Percentiles rank a stretch among this genome's conserved stretches.
Evolutionary conservation across 148 eudicot species (phyloP).

Genomic region (Nyssa sinensis): DNA sequence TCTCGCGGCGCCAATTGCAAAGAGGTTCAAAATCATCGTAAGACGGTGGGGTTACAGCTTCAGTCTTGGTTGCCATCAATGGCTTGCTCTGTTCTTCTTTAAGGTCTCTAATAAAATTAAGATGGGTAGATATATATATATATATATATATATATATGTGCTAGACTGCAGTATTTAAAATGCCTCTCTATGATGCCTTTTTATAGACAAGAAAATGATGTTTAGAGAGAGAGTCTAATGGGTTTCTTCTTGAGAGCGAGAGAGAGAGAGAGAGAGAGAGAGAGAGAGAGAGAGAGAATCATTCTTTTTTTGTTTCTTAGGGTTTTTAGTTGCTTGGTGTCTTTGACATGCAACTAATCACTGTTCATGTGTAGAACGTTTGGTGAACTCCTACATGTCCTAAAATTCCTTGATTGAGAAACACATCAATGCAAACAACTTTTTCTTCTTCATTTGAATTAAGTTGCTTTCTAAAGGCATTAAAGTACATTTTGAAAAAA

Average conservation of each 20-base stretch:
- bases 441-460: too few species aligned
- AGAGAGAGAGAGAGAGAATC: too few species aligned
- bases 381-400: background rate
- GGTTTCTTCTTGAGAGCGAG: background rate
- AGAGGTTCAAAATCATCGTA: conserved; percentile 47
- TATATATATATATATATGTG: too few species aligned
- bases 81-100: background rate
- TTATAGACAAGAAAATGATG: background rate
- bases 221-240: background rate
- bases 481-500: too few species aligned
- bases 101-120: background rate
- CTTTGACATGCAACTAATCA: background rate
- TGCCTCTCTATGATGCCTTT: too few species aligned
- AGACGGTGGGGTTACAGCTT: background rate
- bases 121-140: background rate
- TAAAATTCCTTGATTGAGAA: background rate
- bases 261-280: too few species aligned
- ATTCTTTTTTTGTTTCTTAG: background rate
- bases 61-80: conserved; percentile 1
- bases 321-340: background rate
- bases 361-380: too few species aligned
- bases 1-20: conserved; percentile 36
- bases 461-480: too few species aligned
- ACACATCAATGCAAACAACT: too few species aligned
- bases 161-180: background rate